Conservation (phyloP, 129 eudicot genomes). For the Flaveria brownii region DNA sequence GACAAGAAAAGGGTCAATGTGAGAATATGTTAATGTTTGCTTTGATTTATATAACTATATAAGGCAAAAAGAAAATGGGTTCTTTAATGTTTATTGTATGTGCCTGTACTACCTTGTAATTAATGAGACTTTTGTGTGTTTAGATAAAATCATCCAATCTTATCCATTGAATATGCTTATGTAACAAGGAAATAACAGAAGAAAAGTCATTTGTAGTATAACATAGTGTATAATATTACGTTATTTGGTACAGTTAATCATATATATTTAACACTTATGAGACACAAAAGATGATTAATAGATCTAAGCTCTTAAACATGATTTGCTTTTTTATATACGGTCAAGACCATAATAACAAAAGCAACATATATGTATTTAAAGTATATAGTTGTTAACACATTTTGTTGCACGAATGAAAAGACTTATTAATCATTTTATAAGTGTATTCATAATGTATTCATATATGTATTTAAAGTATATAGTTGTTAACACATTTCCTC, state of each 20-base stretch:
- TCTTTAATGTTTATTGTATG: slow-evolving; percentile 12
- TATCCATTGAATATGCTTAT: background rate
- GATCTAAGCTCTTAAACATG: background rate
- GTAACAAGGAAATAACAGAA: too few species aligned
- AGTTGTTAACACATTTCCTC: too few species aligned
- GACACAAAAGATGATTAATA: background rate
- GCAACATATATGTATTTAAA: background rate
- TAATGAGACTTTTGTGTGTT: background rate
- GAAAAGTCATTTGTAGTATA: background rate
- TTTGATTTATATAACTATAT: slow-evolving; percentile 17
- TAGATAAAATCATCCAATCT: slow-evolving; percentile 9
- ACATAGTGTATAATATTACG: background rate
- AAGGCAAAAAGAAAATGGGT: background rate
- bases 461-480: too few species aligned
- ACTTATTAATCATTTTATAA: too few species aligned
- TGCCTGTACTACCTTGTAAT: slow-evolving; percentile 10
- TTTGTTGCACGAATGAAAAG: too few species aligned
- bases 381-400: too few species aligned
- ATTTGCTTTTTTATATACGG: background rate
- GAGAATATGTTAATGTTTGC: slow-evolving; percentile 21
- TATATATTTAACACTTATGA: background rate
- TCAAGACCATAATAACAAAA: too few species aligned
- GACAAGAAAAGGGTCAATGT: slow-evolving; percentile 37
- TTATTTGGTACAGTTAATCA: too few species aligned
- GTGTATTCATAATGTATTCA: too few species aligned